Conservation (phyloP, 192 early-diverging fungal genomes). For the Phycomyces nitens region DNA sequence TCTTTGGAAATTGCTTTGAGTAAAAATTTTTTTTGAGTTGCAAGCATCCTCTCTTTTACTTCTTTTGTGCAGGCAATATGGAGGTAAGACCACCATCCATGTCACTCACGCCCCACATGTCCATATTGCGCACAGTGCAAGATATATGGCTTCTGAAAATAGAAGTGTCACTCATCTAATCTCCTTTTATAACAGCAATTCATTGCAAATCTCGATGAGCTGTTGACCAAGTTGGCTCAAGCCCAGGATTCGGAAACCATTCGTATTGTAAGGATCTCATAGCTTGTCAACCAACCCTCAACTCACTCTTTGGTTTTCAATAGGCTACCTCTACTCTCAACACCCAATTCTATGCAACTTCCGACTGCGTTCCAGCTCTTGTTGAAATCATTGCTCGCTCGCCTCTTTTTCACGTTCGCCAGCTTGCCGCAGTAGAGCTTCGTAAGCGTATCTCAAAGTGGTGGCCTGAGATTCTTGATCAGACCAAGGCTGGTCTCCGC, state of each 20-base stretch:
- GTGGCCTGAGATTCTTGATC: slow-evolving; percentile 68
- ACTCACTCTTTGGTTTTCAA: neutral
- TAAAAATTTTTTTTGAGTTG: slow-evolving; percentile 2
- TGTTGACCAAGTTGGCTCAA: slow-evolving; percentile 32
- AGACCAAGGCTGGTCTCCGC: slow-evolving; percentile 58
- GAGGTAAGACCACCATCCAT: neutral
- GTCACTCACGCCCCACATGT: neutral
- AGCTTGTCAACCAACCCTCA: too few relatives aligned
- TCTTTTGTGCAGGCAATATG: slow-evolving; percentile 5
- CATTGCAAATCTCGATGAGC: slow-evolving; percentile 31
- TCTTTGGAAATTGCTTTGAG: neutral
- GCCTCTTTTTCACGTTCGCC: slow-evolving; percentile 68
- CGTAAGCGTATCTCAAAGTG: slow-evolving; percentile 76
- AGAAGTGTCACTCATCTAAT: neutral
- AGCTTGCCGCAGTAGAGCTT: slow-evolving; percentile 86
- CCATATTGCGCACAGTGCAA: neutral
- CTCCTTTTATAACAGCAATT: slow-evolving; percentile 23
- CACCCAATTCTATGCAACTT: slow-evolving; percentile 67
- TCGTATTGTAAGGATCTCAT: slow-evolving; percentile 29
- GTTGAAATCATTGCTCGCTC: slow-evolving; percentile 67
- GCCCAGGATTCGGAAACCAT: slow-evolving; percentile 39
- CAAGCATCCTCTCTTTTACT: slow-evolving; percentile 1
- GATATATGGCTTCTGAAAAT: too few relatives aligned
- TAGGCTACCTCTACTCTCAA: slow-evolving; percentile 72
- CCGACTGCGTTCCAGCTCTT: slow-evolving; percentile 78